Evolutionary conservation across 2,329 filamentous ascomycete genomes (phyloP), one percentile per base, ranked within the genome.

Genomic region (Penicillium sclerotiorum): DNA sequence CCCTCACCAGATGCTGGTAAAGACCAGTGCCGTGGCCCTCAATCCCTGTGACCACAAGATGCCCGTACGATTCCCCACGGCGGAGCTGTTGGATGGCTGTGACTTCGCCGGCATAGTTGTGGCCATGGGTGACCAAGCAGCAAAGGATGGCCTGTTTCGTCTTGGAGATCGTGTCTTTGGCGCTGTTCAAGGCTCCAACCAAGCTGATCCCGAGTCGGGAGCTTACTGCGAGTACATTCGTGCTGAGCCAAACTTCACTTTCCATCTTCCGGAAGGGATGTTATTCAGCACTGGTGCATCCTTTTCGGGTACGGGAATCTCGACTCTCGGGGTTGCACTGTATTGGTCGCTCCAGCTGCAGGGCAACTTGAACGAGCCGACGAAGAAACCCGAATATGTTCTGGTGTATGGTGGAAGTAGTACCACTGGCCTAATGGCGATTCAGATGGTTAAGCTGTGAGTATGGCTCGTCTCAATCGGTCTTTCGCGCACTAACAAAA

Each of bases 161-260:
- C 45, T 66, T 2, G 72, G 73, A 15, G 70, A 74, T 51, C 59
- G 59, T 5, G 68, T 74, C 4, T 66, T 63, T 13, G 74, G 73
- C 6, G 58, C 63, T 13, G 65, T 66, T 5, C 64, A 71, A 32
- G 73, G 71, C 15, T 59, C 58, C 1, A 65, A 65, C 13, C 55
- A 53, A 38, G 43, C 50, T 1, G 51, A 57, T 46, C 38, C 52
- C 1, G 30, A 36, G 12, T 56, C 58, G n/a, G 59, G 59, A 5
- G 55, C 59, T 1, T 62, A 62, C 20, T 62, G 54, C 17, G 56
- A 62, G 23, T 62, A 56, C 20, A 11, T 62, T 9, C 46, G 45
- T 9, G 44, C 44, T 1, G 56, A 59, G 1, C 35, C 53, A 6
- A 54, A 55, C 11, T 55, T 60, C 17, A 36, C 42, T 2, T 60